Percentiles rank a stretch among this genome's conserved stretches.
phyloP scores from a whole-genome alignment of 2,329 filamentous ascomycete genomes.

The Magnaporthiopsis incrustans region DNA sequence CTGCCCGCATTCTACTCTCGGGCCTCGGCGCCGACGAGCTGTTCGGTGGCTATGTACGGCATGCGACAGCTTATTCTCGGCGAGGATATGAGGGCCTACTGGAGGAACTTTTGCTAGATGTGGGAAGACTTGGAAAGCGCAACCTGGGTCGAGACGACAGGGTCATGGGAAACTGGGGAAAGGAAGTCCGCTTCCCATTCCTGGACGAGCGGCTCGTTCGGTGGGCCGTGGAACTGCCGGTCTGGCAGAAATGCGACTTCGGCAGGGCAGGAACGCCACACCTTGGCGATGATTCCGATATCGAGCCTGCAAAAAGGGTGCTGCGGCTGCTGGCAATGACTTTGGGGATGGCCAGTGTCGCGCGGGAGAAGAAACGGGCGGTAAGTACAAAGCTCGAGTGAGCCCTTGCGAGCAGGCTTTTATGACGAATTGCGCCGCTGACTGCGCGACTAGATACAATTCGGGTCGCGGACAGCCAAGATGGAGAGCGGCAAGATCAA shows the following conservation, averaged over 20 bases:
- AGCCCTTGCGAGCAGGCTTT: neutral
- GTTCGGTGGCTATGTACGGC: conserved; percentile 86
- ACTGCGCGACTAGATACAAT: conserved; percentile 55
- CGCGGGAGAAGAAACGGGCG: conserved; percentile 87
- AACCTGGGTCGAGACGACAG: conserved; percentile 93
- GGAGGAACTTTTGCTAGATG: conserved; percentile 77
- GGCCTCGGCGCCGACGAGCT: conserved; percentile 94
- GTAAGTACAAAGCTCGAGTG: conserved; percentile 36
- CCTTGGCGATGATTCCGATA: conserved; percentile 22
- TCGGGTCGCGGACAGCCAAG: conserved; percentile 74
- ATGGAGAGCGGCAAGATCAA: conserved; percentile 65
- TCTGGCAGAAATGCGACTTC: conserved; percentile 87
- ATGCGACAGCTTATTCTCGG: conserved; percentile 66
- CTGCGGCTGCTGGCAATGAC: conserved; percentile 69
- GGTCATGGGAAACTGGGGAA: conserved; percentile 80
- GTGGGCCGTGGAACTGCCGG: conserved; percentile 66
- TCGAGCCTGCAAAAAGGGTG: conserved; percentile 76
- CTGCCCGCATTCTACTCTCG: conserved; percentile 78
- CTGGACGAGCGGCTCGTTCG: conserved; percentile 80
- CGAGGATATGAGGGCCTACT: conserved; percentile 63
- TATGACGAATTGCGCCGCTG: conserved; percentile 1
- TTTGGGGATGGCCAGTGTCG: conserved; percentile 62
- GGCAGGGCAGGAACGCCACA: conserved; percentile 28
- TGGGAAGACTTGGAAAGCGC: conserved; percentile 78
- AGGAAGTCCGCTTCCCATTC: conserved; percentile 83